Conservation (phyloP, 306 rosid species). For the Corylus heterophylla region DNA sequence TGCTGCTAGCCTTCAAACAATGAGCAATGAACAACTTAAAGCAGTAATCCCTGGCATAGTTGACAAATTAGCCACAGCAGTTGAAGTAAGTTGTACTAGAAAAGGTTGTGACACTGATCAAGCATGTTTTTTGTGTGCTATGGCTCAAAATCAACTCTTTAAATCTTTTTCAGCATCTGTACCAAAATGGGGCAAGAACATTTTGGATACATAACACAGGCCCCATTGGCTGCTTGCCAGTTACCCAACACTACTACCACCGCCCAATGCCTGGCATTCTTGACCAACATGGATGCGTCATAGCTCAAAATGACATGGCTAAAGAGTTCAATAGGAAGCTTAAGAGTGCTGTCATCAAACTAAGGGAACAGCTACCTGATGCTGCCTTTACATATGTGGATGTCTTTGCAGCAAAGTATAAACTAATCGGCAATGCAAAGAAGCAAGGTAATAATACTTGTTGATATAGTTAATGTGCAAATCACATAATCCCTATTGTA, state of each 20-base stretch:
- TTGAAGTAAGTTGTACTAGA: conserved; percentile 43
- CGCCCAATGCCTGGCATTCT: conserved; percentile 35
- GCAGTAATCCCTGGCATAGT: conserved; percentile 48
- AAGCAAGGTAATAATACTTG: conserved; percentile 48
- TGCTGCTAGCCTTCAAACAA: conserved; percentile 45
- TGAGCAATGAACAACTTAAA: conserved; percentile 35
- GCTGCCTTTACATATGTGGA: conserved; percentile 72
- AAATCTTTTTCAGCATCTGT: conserved; percentile 40
- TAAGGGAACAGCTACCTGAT: conserved; percentile 46
- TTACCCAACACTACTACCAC: conserved; percentile 34
- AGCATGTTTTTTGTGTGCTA: neutral
- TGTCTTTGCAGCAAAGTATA: conserved; percentile 63
- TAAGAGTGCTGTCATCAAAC: conserved; percentile 36
- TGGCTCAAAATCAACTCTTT: neutral
- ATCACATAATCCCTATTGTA: too few species aligned
- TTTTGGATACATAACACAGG: conserved; percentile 93
- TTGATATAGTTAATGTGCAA: neutral
- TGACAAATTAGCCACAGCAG: conserved; percentile 38
- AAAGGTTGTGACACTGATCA: neutral
- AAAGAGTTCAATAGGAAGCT: conserved; percentile 58
- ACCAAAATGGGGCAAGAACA: conserved; percentile 57
- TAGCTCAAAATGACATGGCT: conserved; percentile 60
- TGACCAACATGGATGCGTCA: conserved; percentile 64
- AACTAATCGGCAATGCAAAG: conserved; percentile 53
- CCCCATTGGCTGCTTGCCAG: conserved; percentile 76